A percentile compares a stretch with the other conserved stretches of the same genome.
Evolutionary conservation across 495 filamentous ascomycete species (phyloP).

Genomic region (Neurospora sublineolata): DNA sequence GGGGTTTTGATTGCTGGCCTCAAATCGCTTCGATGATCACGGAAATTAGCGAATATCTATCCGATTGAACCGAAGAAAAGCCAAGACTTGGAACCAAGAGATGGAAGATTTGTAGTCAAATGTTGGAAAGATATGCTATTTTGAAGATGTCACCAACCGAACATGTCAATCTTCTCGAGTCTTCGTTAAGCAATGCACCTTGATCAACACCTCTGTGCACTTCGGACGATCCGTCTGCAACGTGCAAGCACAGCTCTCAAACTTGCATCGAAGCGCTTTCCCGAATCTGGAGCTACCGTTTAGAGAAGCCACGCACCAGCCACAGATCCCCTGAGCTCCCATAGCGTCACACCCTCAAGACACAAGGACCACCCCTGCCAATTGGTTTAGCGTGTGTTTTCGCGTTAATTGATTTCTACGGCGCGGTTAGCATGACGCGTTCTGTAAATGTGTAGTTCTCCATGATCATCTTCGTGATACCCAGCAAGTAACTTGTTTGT

Average conservation of each 20-base stretch:
- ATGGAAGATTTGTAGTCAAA: not conserved
- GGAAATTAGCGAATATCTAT: not conserved
- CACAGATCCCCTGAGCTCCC: not conserved
- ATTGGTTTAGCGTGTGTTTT: slow-evolving; percentile 8
- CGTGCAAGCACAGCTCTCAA: not conserved
- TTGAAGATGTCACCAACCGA: not conserved
- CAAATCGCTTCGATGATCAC: not conserved
- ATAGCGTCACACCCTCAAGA: not conserved
- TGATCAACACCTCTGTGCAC: not conserved
- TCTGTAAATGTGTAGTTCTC: not conserved
- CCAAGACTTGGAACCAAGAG: not conserved
- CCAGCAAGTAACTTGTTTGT: not conserved
- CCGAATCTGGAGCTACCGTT: not conserved
- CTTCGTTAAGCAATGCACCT: not conserved
- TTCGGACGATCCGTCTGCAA: not conserved
- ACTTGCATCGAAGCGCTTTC: not conserved
- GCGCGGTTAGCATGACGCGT: slow-evolving; percentile 2
- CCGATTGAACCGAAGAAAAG: not conserved
- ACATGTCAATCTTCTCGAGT: not conserved
- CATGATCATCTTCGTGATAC: not conserved
- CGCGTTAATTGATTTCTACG: slow-evolving; percentile 16
- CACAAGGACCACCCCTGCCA: not conserved
- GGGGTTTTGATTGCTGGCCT: not conserved
- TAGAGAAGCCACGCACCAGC: not conserved
- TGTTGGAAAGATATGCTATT: not conserved